phyloP scores from a whole-genome alignment of 768 basidiomycete species.

The Grammothele lineata region DNA sequence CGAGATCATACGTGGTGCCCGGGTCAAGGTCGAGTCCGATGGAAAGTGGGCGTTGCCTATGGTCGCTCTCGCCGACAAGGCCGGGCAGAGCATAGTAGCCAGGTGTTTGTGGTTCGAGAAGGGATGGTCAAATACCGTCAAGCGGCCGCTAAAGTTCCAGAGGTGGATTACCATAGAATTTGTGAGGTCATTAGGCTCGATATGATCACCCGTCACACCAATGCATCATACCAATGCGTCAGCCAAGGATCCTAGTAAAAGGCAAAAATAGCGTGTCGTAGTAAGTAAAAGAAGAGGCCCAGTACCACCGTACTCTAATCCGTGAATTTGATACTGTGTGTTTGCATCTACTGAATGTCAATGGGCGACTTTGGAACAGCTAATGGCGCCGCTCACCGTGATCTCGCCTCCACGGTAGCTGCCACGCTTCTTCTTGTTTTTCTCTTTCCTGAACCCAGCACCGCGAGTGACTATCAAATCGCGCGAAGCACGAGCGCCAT shows the following conservation, averaged over 20 bases:
- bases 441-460: constrained; percentile 95
- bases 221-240: not conserved
- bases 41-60: constrained; percentile 47
- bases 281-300: too few relatives aligned
- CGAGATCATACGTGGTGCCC: constrained; percentile 22
- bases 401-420: constrained; percentile 95
- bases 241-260: not conserved
- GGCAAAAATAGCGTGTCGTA: too few relatives aligned
- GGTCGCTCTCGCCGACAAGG: constrained; percentile 27
- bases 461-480: constrained; percentile 94
- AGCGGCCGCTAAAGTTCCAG: not conserved
- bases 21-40: constrained; percentile 33
- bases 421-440: constrained; percentile 98
- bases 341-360: constrained; percentile 57
- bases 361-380: not conserved
- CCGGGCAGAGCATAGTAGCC: not conserved
- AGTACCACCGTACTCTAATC: too few relatives aligned
- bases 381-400: constrained; percentile 50
- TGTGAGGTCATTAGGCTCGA: constrained; percentile 10
- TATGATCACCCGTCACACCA: not conserved
- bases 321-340: constrained; percentile 85
- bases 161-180: constrained; percentile 13
- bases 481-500: constrained; percentile 78
- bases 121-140: not conserved
- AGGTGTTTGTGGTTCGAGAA: constrained; percentile 1